phyloP scores from a whole-genome alignment of 495 filamentous ascomycete species.

The Aspergillus conjunctus region DNA sequence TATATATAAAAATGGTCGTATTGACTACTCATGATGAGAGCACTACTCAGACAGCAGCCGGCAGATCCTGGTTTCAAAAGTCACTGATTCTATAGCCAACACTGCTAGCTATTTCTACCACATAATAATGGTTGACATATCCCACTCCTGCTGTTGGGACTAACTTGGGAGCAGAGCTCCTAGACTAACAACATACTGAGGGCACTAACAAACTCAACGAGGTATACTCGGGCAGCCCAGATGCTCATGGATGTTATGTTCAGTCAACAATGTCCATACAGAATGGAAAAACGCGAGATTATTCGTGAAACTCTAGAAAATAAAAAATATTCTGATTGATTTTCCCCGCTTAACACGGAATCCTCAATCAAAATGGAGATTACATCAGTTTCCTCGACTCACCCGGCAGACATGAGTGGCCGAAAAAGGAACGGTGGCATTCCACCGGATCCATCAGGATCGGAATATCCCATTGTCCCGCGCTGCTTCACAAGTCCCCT shows the following conservation, averaged over 20 bases:
- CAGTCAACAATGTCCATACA: too few relatives aligned
- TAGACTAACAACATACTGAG: too few relatives aligned
- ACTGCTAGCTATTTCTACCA: too few relatives aligned
- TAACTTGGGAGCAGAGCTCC: too few relatives aligned
- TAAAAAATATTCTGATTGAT: constrained; percentile 11
- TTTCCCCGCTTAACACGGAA: constrained; percentile 22
- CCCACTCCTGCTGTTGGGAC: too few relatives aligned
- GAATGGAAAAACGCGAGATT: background rate
- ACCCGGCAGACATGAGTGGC: constrained; percentile 17
- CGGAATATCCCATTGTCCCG: constrained; percentile 18
- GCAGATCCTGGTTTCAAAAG: background rate
- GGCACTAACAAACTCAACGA: too few relatives aligned
- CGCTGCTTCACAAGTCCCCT: constrained; percentile 24
- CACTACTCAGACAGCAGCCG: background rate
- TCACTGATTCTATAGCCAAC: background rate
- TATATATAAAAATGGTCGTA: background rate
- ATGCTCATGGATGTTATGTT: too few relatives aligned
- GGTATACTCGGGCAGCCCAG: too few relatives aligned
- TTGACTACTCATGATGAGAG: background rate
- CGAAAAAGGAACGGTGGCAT: constrained; percentile 18
- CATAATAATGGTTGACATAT: too few relatives aligned
- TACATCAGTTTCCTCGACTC: constrained; percentile 3
- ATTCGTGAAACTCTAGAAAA: background rate
- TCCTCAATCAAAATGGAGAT: constrained; percentile 11
- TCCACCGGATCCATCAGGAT: constrained; percentile 20